Percentiles rank a stretch among this genome's conserved stretches.
These are phyloP conservation scores for Aspergillus latus DNA, from an alignment of 2,329 filamentous ascomycete genomes.

Conservation along the genomic window DNA sequence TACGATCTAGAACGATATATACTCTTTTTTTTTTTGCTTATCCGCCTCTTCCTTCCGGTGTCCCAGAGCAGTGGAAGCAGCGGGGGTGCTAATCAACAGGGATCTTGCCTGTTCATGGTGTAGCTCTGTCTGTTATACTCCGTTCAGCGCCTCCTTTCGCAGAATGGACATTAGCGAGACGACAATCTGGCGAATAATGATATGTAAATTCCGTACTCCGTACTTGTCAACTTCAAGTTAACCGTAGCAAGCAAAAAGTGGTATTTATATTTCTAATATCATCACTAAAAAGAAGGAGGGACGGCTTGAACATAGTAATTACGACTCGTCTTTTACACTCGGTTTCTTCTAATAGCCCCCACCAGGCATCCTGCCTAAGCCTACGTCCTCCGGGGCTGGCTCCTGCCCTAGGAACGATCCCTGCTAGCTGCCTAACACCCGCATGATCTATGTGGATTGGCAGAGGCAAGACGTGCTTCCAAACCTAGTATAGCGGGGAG, in stretches of 20 bases:
- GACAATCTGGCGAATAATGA: constrained; percentile 5
- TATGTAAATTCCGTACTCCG: not conserved
- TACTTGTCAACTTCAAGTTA: not conserved
- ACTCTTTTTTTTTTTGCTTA: constrained; percentile 3
- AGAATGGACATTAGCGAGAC: not conserved
- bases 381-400: not conserved
- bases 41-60: constrained; percentile 17
- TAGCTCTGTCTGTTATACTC: not conserved
- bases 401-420: not conserved
- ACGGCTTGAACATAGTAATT: not conserved
- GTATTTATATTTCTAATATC: not conserved
- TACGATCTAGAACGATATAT: constrained; percentile 31
- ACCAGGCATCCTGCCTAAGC: constrained; percentile 2
- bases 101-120: constrained; percentile 20
- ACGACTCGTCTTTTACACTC: not conserved
- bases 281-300: constrained; percentile 11
- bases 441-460: constrained; percentile 8
- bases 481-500: constrained; percentile 1
- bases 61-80: constrained; percentile 30
- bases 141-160: constrained; percentile 15
- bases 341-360: not conserved
- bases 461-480: constrained; percentile 3
- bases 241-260: not conserved
- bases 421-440: not conserved
- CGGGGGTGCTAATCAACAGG: constrained; percentile 24